Base-by-base conservation (phyloP, 2,329 filamentous ascomycete species). In the Exophiala spinifera region DNA sequence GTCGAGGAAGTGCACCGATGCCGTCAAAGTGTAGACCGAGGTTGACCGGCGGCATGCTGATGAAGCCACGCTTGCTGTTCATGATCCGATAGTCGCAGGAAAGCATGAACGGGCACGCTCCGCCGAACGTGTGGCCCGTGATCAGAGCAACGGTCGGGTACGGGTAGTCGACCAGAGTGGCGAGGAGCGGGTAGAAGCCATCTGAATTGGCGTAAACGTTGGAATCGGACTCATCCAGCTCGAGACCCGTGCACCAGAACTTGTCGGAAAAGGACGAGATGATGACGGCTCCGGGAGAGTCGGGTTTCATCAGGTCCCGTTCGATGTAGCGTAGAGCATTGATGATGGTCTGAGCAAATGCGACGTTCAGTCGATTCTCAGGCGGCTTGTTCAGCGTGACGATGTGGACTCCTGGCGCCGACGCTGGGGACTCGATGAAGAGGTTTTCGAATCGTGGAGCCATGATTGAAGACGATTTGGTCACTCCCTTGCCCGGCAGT, bases 121-220 rank as follows among this genome's bases (percentile, higher is more conserved):
- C 76, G 19, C 76, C 76, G 49, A 78, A 78, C 1, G 75, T 77
- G 57, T 78, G 76, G 15, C 76, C 76, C 4, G 75, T 78, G 13
- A 78, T 61, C 1, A 75, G 65, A 3, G 74, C 76, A 37, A 78
- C 70, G 17, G 76, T 79, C 15, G 76, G 76, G 56, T 67, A 77
- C 0, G 74, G 74, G 49, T 76, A 78, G 64, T 79, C 76, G 61
- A 79, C 65, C 69, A 77, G 68, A 1, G 75, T 76, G 21, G 75
- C 72, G 13, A 79, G 66, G 3, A 78, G 66, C 65, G 83, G 82
- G 10, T 77, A 79, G 51, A 84, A 86, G 21, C 73, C 75, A 61
- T 78, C 82, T 14, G 74, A 74, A 36, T 86, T 83, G 68, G 76
- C 82, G 51, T 76, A 78, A 21, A 78, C 76, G 60, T 77, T 78